Base-by-base conservation (phyloP, 768 basidiomycete species). In the Amylocystis lapponica region DNA sequence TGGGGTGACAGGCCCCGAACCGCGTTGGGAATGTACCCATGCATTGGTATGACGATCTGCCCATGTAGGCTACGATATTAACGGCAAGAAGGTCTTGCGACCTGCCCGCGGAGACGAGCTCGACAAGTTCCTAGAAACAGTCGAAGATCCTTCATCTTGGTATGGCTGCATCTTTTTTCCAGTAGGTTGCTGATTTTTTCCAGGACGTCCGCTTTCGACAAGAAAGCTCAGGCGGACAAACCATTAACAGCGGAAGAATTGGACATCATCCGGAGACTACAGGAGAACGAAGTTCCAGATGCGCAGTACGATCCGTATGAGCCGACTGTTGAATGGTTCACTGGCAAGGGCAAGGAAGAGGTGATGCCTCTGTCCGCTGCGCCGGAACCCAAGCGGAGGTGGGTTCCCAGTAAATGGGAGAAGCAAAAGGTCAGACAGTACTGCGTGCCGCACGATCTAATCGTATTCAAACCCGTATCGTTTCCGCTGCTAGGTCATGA, bases 1-100 rank as follows among this genome's bases (percentile, higher is more conserved):
- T n/a, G n/a, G n/a, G 17, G 16, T 48, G 2, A 5, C 52, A 98
- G 93, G 78, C 81, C 41, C 88, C 87, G n/a, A 98, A 96, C 60
- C 89, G 94, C 47, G 81, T 96, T 53, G 96, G 96, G 41, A 77
- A 95, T 65, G 71, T 99, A 48, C 96, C 96, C 35, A 85, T 86
- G 76, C 93, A 99, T 58, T 99, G 95, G 93, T 99, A 99, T 63
- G 96, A 98, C 61, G 94, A 98, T 70, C 71, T 99, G 53, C 96
- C 96, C 96, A 99, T 65, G 78, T 99, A 59, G 96, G 96, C 35
- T 99, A 99, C 66, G 80, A 92, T 63, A 82, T 98, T 54, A 79
- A 93, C 61, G 96, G 96, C 41, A 95, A 91, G 68, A 84, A 84
- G 61, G 83, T 99, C 36, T 75, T 98, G 50, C 85, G 92, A 41